Conservation (phyloP, 495 filamentous ascomycete species). For the Annulohypoxylon bovei region DNA sequence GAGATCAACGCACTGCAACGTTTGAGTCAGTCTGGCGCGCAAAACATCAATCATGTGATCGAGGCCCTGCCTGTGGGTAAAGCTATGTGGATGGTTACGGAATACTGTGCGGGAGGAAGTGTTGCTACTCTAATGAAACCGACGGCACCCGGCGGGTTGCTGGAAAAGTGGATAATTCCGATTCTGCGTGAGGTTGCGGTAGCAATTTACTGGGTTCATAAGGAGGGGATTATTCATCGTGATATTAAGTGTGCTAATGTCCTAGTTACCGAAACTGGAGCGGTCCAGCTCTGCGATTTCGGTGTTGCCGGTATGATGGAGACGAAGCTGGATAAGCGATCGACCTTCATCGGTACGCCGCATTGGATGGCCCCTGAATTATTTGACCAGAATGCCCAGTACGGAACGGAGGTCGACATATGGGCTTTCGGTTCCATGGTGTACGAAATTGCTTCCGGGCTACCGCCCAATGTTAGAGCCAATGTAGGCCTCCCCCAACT, state of each 20-base stretch:
- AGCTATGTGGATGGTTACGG: slow-evolving; percentile 93
- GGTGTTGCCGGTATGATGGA: slow-evolving; percentile 91
- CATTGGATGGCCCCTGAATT: slow-evolving; percentile 98
- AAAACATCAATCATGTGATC: slow-evolving; percentile 90
- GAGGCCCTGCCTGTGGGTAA: slow-evolving; percentile 87
- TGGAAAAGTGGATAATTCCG: slow-evolving; percentile 89
- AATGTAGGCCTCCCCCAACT: slow-evolving; percentile 62
- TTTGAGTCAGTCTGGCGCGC: slow-evolving; percentile 82
- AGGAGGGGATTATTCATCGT: slow-evolving; percentile 92
- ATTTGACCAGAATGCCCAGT: slow-evolving; percentile 64
- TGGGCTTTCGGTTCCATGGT: slow-evolving; percentile 95
- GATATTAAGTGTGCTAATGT: slow-evolving; percentile 98
- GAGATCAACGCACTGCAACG: slow-evolving; percentile 88
- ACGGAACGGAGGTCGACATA: slow-evolving; percentile 82
- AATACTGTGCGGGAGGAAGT: slow-evolving; percentile 95
- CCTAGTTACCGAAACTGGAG: slow-evolving; percentile 85
- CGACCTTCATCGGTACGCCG: slow-evolving; percentile 92
- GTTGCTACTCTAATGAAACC: slow-evolving; percentile 82
- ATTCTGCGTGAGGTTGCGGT: slow-evolving; percentile 88
- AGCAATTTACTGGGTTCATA: slow-evolving; percentile 86
- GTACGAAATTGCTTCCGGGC: slow-evolving; percentile 90
- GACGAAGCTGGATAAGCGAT: slow-evolving; percentile 82
- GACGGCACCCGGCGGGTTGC: slow-evolving; percentile 75
- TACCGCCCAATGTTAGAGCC: slow-evolving; percentile 73
- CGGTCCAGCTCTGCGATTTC: slow-evolving; percentile 93